Conservation (phyloP, 441 rosid species). For the Euphorbia celastroides region DNA sequence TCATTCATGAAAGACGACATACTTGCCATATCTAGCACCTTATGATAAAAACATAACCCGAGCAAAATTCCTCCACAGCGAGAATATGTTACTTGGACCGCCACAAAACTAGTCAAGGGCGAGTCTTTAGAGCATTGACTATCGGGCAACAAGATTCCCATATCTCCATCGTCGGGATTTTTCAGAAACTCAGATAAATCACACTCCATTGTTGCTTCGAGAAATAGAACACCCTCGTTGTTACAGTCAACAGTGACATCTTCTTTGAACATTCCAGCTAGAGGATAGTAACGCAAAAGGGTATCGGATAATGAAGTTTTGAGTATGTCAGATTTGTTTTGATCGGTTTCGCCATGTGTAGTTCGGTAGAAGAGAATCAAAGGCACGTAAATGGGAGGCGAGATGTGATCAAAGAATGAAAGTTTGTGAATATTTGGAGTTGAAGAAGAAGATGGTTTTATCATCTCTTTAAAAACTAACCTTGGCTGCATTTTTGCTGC, state of each 20-base stretch:
- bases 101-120: not conserved
- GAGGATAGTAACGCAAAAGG: conserved; percentile 4
- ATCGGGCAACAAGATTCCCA: conserved; percentile 3
- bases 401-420: conserved; percentile 10
- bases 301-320: conserved; percentile 2
- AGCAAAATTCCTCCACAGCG: conserved; percentile 27
- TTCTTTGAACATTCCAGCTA: conserved; percentile 4
- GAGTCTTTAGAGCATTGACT: conserved; percentile 9
- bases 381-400: conserved; percentile 9
- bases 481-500: not conserved
- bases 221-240: not conserved
- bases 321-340: not conserved
- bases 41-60: conserved; percentile 28
- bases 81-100: conserved; percentile 23
- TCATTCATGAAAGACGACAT: conserved; percentile 14
- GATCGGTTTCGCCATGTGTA: not conserved
- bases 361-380: conserved; percentile 2
- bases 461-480: not conserved
- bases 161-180: not conserved
- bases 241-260: conserved; percentile 6
- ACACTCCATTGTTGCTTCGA: not conserved
- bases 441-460: not conserved
- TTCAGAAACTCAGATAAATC: conserved; percentile 12
- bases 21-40: conserved; percentile 19
- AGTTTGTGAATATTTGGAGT: not conserved